phyloP scores from a whole-genome alignment of 768 basidiomycete genomes.

The Boletus patriciae region DNA sequence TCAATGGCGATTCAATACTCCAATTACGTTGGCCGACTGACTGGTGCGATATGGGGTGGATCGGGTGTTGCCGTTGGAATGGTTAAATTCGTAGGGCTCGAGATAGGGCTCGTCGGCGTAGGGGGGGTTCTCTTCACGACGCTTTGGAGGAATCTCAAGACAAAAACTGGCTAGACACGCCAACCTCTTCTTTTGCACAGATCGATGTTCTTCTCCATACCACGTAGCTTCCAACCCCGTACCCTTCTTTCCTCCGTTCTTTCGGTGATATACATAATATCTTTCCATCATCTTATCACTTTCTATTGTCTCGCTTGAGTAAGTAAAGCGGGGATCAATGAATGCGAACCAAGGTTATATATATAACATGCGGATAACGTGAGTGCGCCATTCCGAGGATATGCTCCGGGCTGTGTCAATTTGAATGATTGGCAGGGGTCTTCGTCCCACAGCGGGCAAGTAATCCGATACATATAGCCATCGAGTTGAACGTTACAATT shows the following conservation, averaged over 20 bases:
- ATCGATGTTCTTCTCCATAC: not conserved
- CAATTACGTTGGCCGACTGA: slow-evolving; percentile 64
- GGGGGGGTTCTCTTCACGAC: slow-evolving; percentile 53
- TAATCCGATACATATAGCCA: not conserved
- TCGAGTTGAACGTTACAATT: not conserved
- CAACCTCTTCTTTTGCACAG: not conserved
- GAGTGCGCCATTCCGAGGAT: not conserved
- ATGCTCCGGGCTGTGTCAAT: not conserved
- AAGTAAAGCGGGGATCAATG: slow-evolving; percentile 5
- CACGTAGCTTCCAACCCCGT: not conserved
- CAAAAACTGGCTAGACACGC: slow-evolving; percentile 54
- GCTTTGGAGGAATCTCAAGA: slow-evolving; percentile 64
- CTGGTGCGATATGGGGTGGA: slow-evolving; percentile 69
- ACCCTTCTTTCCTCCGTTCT: not conserved
- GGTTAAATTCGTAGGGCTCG: slow-evolving; percentile 56
- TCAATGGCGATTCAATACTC: slow-evolving; percentile 65
- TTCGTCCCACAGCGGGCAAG: not conserved
- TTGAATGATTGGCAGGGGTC: not conserved
- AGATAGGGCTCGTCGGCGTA: slow-evolving; percentile 59
- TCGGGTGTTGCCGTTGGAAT: slow-evolving; percentile 56
- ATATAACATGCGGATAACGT: not conserved
- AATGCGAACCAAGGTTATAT: not conserved
- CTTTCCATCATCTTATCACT: not conserved
- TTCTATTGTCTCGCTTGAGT: not conserved
- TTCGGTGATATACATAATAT: not conserved